Base-by-base conservation (phyloP, 1,284 basidiomycete species). In the Trametes polyzona region DNA sequence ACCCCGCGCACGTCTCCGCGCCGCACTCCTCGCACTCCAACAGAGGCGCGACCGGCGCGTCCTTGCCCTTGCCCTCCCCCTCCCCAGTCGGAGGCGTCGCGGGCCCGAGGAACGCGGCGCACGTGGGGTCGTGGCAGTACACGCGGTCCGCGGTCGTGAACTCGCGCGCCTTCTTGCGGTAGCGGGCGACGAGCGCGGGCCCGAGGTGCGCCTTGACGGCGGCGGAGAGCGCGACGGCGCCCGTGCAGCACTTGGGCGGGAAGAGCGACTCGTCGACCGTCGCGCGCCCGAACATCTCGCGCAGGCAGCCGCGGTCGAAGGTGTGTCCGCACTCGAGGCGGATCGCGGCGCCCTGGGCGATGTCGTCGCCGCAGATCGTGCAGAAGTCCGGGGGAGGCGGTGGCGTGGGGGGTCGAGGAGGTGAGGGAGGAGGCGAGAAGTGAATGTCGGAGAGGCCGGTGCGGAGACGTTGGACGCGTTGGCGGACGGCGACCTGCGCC, bases 171-270 rank as follows among this genome's bases (percentile, higher is more conserved):
- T 65, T 65, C 40, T 39, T 37, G 44, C 47, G 27, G 52, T 47
- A 62, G 21, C 12, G 37, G 8, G 21, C 17, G 35, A 41, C 29
- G 26, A 65, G 33, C 8, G 23, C n/a, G n/a, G 43, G 17, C 19
- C 19, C 30, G 12, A 66, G 54, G 48, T 59, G 47, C 17, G 42
- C 23, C 23, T 44, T n/a, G n/a, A n/a, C 47, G 17, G 62, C 50
- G 3, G 50, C 48, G 24, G 41, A 21, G 32, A 61, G 48, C 14
- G 55, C 51, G 44, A 62, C 53, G n/a, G 59, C 23, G 17, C 24
- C 32, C 9, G 39, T 26, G 49, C 60, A 64, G 57, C 64, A 66
- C 30, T 42, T 48, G 4, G 64, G 64, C n/a, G 64, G 64, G 46
- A 62, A 66, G 29, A 55, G 44, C 24, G 58, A 52, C 49, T 66